Evolutionary conservation across 345 rosid species (phyloP).

Genomic region (Populus simonii): DNA sequence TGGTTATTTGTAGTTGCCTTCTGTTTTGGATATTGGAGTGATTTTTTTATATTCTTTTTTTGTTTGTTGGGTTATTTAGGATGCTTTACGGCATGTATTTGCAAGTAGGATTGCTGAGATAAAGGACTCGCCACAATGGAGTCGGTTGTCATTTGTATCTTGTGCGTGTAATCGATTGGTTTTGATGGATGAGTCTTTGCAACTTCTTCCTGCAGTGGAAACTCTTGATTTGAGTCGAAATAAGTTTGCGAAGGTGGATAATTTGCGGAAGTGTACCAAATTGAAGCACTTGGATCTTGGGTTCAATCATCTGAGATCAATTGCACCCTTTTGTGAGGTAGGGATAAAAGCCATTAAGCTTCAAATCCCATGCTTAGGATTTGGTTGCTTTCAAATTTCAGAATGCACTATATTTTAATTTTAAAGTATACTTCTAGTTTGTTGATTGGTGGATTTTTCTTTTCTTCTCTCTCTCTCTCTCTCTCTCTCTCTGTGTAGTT

Average conservation of each 20-base stretch:
- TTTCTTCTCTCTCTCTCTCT: neutral
- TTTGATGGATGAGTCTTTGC: slow-evolving; percentile 96
- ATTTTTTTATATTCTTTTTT: slow-evolving; percentile 7
- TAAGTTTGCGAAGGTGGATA: slow-evolving; percentile 86
- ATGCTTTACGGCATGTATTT: slow-evolving; percentile 89
- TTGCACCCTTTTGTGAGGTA: slow-evolving; percentile 77
- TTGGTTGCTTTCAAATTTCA: neutral
- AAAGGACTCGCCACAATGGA: slow-evolving; percentile 84
- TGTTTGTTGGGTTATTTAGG: slow-evolving; percentile 37
- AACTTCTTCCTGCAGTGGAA: slow-evolving; percentile 93
- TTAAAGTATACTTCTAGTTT: neutral
- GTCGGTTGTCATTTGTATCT: slow-evolving; percentile 75
- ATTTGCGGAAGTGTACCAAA: slow-evolving; percentile 71
- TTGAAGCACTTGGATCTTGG: slow-evolving; percentile 94
- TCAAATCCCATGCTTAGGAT: neutral
- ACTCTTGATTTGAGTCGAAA: slow-evolving; percentile 96
- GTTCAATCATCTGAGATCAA: slow-evolving; percentile 75
- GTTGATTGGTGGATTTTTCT: neutral
- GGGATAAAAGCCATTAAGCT: neutral
- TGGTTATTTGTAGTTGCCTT: neutral
- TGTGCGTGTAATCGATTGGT: slow-evolving; percentile 80
- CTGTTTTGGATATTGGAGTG: neutral
- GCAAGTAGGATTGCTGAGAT: slow-evolving; percentile 92
- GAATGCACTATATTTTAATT: neutral
- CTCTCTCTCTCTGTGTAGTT: neutral